These are phyloP conservation scores for Neurospora sp. DNA, from an alignment of 495 filamentous ascomycete genomes.

Conservation along the genomic window DNA sequence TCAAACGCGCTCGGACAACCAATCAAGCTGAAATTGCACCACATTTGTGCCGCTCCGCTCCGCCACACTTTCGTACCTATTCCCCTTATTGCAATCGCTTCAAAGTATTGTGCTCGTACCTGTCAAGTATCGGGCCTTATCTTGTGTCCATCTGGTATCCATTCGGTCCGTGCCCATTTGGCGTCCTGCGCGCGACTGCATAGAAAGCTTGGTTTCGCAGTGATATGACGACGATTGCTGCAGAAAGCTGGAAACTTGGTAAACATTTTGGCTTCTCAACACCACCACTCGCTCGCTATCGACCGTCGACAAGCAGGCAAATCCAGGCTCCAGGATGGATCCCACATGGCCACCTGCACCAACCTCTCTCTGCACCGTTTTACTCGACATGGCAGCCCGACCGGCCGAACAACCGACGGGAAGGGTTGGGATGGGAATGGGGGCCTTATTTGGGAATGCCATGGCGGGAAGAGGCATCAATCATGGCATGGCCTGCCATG, in stretches of 20 bases:
- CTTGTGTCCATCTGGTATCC: background rate
- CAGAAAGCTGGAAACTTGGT: slow-evolving; percentile 1
- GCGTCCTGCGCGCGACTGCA: background rate
- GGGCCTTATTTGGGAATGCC: background rate
- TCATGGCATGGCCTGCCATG: background rate
- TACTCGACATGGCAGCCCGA: background rate
- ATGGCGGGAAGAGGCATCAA: background rate
- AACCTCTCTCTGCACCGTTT: background rate
- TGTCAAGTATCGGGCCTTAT: background rate
- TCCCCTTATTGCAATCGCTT: slow-evolving; percentile 6
- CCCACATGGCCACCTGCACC: background rate
- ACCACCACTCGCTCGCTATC: background rate
- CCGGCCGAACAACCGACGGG: background rate
- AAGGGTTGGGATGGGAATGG: background rate
- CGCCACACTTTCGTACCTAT: slow-evolving; percentile 11
- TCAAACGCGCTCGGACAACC: background rate
- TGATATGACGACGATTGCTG: background rate
- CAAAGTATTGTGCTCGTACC: slow-evolving; percentile 8
- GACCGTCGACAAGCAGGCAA: background rate
- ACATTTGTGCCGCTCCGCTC: slow-evolving; percentile 11
- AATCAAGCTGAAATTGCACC: slow-evolving; percentile 11
- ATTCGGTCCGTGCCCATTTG: background rate
- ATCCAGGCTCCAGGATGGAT: background rate
- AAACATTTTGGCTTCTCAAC: background rate
- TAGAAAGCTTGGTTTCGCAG: slow-evolving; percentile 4